Evolutionary conservation across 768 basidiomycete species (phyloP).

Genomic region (Podaxis mareebaensis): DNA sequence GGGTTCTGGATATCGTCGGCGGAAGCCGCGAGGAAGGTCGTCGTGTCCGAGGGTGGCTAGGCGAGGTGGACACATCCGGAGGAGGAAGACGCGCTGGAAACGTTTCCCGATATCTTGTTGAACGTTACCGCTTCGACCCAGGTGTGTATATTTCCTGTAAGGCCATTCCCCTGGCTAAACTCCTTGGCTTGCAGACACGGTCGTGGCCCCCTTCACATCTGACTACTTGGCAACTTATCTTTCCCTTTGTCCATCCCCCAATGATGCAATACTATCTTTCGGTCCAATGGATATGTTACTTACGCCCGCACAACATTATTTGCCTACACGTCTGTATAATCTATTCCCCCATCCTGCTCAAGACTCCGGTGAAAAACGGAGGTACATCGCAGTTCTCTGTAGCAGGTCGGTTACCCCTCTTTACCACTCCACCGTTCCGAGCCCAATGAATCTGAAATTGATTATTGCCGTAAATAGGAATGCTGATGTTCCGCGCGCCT

Average conservation of each 20-base stretch:
- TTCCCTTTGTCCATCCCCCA: constrained; percentile 68
- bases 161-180: constrained; percentile 8
- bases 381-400: constrained; percentile 70
- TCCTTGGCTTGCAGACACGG: constrained; percentile 49
- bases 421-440: not conserved
- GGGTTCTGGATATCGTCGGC: constrained; percentile 73
- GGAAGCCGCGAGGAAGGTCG: constrained; percentile 74
- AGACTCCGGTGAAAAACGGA: constrained; percentile 68
- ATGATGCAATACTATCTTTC: constrained; percentile 77
- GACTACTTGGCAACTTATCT: constrained; percentile 78
- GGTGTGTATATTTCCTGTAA: constrained; percentile 39
- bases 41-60: constrained; percentile 75
- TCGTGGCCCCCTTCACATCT: constrained; percentile 75
- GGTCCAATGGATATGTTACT: constrained; percentile 81
- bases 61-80: constrained; percentile 74
- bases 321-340: constrained; percentile 73
- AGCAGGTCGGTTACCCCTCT: constrained; percentile 51
- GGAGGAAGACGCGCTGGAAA: constrained; percentile 64
- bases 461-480: constrained; percentile 47
- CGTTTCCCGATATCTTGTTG: constrained; percentile 73
- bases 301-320: constrained; percentile 72
- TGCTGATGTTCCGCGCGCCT: constrained; percentile 79
- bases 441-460: constrained; percentile 8
- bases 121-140: constrained; percentile 79
- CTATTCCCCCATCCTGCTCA: constrained; percentile 83